Base-by-base conservation (phyloP, 176 grass and related monocot genomes). In the Triticum urartu region DNA sequence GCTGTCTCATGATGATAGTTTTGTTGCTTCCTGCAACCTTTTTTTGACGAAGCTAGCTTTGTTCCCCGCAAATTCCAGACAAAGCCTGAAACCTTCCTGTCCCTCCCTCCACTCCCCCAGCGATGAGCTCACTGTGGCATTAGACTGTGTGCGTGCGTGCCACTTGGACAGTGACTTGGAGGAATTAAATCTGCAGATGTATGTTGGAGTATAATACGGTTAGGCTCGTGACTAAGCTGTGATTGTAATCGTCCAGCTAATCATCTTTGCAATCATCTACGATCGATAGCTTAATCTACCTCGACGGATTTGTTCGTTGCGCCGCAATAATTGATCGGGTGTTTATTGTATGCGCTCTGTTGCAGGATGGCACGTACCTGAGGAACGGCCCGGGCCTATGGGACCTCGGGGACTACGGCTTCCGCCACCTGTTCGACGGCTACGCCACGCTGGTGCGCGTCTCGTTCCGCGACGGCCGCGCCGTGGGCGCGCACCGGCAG, bases 351-450 rank as follows among this genome's bases (percentile, higher is more conserved):
- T 28, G 18, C n/a, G 11, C 58, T 63, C 20, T 64, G 18, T 17
- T 90, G 87, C 43, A 99, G 97, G 88, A 96, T 43, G 97, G 97
- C 64, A 99, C 97, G 65, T 99, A 97, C 83, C 89, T 99, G 75
- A 84, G 97, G 87, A 99, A 99, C 67, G 97, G 97, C 0, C 97
- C 97, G 4, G 97, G 97, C 6, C 61, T 94, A 22, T 99, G 97
- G 97, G 92, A 99, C 81, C 83, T 99, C 15, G 97, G 93, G 34
- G 92, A 90, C 78, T 88, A 99, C 89, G 72, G 91, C 38, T 99
- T 99, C 87, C 97, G 94, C 6, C 97, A 99, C 89, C 89, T 99
- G 50, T 99, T 99, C 86, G 97, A 99, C 80, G 97, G 97, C 32
- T 99, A 97, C 87, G 97, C 97, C 12, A 99, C 89, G 28, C 90